Evolutionary conservation across 1,284 basidiomycete species (phyloP).

Genomic region (Apiotrichum sp.): DNA sequence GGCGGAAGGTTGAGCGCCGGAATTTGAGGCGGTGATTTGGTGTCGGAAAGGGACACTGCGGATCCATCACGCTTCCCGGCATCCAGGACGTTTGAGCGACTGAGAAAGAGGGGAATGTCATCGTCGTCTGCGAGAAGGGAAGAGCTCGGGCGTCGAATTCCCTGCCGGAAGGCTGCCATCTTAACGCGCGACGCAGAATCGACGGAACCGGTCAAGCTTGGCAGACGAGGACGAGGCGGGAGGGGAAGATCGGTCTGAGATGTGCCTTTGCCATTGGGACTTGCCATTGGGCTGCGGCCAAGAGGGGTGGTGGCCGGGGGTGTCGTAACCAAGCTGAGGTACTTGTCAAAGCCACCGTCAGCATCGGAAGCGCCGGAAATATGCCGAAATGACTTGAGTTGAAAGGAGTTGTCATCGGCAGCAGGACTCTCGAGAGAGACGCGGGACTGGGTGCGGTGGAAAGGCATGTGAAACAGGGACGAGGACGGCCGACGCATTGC

Average conservation of each 20-base stretch:
- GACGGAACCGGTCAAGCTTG: slow-evolving; percentile 27
- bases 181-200: slow-evolving; percentile 20
- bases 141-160: slow-evolving; percentile 31
- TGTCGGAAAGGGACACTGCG: slow-evolving; percentile 10
- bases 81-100: slow-evolving; percentile 8
- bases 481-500: slow-evolving; percentile 30
- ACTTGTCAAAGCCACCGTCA: slow-evolving; percentile 9
- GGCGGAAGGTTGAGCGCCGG: background rate
- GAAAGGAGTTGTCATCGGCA: slow-evolving; percentile 39
- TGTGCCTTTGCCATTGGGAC: background rate
- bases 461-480: slow-evolving; percentile 33
- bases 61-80: slow-evolving; percentile 5
- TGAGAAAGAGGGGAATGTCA: slow-evolving; percentile 34
- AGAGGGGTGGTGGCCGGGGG: background rate
- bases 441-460: slow-evolving; percentile 31
- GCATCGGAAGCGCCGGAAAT: slow-evolving; percentile 31
- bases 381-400: slow-evolving; percentile 43
- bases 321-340: background rate
- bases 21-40: background rate
- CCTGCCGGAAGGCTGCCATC: slow-evolving; percentile 37
- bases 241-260: background rate
- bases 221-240: slow-evolving; percentile 23
- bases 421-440: slow-evolving; percentile 21
- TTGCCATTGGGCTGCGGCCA: background rate
- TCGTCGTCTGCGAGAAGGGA: slow-evolving; percentile 27